phyloP scores from a whole-genome alignment of 306 rosid genomes.

The Cicer bijugum region DNA sequence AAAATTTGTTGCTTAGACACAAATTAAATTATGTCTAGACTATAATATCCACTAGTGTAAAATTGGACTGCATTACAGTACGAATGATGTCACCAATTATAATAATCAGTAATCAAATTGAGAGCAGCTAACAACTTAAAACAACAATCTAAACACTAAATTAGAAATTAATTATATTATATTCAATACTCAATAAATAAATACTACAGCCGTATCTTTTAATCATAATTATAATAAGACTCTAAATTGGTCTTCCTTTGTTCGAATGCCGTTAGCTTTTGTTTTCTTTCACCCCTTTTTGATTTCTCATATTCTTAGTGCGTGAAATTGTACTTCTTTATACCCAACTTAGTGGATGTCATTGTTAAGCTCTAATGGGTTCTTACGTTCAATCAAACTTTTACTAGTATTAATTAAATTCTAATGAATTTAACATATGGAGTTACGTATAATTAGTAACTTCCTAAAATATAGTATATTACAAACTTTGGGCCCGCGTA shows the following conservation, averaged over 20 bases:
- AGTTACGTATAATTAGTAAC: background rate
- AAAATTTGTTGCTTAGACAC: background rate
- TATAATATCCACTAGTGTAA: background rate
- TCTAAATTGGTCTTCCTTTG: background rate
- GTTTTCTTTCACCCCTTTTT: background rate
- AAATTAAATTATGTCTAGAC: background rate
- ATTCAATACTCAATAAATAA: background rate
- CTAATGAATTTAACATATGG: background rate
- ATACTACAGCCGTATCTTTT: background rate
- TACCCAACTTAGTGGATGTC: constrained; percentile 19
- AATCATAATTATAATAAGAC: background rate
- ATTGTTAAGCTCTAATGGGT: constrained; percentile 10
- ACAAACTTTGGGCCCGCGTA: background rate
- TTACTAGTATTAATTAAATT: background rate
- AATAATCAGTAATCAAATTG: background rate
- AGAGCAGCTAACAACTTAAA: no score
- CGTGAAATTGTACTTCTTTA: background rate
- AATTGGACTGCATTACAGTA: background rate
- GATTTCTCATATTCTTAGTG: background rate
- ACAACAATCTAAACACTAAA: no score
- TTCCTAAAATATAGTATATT: background rate
- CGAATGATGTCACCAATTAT: background rate
- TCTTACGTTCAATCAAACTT: constrained; percentile 31
- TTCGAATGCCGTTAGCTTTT: background rate
- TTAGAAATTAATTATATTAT: no score